Percentiles rank a stretch among this genome's conserved stretches.
Conservation (phyloP, 2,329 filamentous ascomycete species). For the Chrysoporthe cubensis region DNA sequence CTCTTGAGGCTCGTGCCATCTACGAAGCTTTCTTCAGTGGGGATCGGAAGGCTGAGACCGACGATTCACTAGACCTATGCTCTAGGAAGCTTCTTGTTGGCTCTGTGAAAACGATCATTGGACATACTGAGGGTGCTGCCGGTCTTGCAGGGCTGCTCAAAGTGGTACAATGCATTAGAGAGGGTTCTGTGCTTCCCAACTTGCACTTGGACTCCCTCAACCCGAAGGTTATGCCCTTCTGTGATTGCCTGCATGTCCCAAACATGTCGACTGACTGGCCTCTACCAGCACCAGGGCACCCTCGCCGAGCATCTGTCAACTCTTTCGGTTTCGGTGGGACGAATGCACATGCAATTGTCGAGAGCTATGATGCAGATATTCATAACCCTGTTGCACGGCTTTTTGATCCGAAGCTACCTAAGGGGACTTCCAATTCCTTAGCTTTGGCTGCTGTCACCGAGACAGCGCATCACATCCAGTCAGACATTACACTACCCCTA, state of each 20-base stretch:
- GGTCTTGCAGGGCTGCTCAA: conserved; percentile 55
- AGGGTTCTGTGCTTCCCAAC: conserved; percentile 47
- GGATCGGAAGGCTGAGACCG: too few species aligned
- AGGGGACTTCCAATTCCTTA: not conserved
- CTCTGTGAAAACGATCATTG: conserved; percentile 50
- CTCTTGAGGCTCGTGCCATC: conserved; percentile 49
- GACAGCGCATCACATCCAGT: not conserved
- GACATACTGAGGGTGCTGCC: conserved; percentile 55
- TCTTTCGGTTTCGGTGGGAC: conserved; percentile 51
- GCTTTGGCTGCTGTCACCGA: not conserved
- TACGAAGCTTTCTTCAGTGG: conserved; percentile 43
- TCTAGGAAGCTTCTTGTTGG: conserved; percentile 42
- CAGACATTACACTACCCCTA: conserved; percentile 36
- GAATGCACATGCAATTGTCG: conserved; percentile 49
- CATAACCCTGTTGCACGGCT: conserved; percentile 33
- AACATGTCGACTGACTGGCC: conserved; percentile 42
- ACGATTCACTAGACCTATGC: not conserved
- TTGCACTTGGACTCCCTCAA: conserved; percentile 47
- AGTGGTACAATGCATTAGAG: conserved; percentile 45
- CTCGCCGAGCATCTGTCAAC: conserved; percentile 48
- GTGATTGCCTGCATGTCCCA: conserved; percentile 40
- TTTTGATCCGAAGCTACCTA: conserved; percentile 11
- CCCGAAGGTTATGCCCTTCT: conserved; percentile 44
- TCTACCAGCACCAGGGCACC: conserved; percentile 38
- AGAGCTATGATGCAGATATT: conserved; percentile 41